Evolutionary conservation across 768 basidiomycete species (phyloP).

Genomic region (Lactarius quietus): DNA sequence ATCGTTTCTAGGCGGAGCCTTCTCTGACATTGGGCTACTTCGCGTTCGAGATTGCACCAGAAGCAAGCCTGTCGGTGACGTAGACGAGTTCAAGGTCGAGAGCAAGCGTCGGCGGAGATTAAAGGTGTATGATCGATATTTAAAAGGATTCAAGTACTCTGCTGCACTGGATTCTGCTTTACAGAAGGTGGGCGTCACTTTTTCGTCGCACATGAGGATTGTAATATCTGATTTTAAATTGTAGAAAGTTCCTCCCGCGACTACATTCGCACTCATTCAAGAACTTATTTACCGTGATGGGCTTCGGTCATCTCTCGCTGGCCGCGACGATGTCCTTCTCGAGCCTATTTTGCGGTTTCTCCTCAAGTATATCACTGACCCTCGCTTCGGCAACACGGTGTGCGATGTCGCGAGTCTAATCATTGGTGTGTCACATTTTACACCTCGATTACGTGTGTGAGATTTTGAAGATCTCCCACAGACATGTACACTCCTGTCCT

Average conservation of each 20-base stretch:
- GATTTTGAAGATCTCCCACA: conserved; percentile 34
- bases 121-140: conserved; percentile 81
- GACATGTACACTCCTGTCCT: conserved; percentile 90
- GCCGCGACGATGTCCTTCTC: conserved; percentile 89
- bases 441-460: conserved; percentile 1
- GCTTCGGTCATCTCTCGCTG: conserved; percentile 76
- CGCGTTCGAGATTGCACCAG: conserved; percentile 47
- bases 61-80: conserved; percentile 52
- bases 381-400: conserved; percentile 88
- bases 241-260: conserved; percentile 79
- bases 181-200: conserved; percentile 56
- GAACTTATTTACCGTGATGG: conserved; percentile 93
- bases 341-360: conserved; percentile 89
- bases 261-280: conserved; percentile 86
- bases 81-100: conserved; percentile 76
- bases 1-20: conserved; percentile 55
- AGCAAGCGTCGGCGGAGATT: conserved; percentile 64
- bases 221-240: conserved; percentile 11
- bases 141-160: conserved; percentile 92
- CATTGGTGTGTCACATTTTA: conserved; percentile 57
- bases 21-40: conserved; percentile 56
- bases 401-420: conserved; percentile 77
- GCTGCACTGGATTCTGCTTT: conserved; percentile 92
- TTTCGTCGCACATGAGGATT: neutral
- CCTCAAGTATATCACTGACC: conserved; percentile 80